phyloP scores from a whole-genome alignment of 2,329 filamentous ascomycete species.

The Pseudocercospora eumusae region DNA sequence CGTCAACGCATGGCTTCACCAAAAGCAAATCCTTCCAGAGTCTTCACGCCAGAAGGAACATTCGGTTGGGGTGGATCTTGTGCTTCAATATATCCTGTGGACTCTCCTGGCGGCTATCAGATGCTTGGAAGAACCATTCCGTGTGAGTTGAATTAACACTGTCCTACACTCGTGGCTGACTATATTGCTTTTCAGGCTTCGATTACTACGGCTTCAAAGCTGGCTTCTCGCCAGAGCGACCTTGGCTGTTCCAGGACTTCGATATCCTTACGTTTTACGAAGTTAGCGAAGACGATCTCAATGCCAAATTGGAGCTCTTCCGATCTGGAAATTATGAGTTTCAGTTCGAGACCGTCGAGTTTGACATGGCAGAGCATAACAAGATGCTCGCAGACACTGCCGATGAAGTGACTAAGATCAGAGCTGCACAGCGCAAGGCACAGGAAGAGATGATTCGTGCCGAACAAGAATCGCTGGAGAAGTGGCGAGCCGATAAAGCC shows the following conservation, averaged over 20 bases:
- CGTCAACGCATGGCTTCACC: constrained; percentile 56
- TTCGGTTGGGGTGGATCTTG: constrained; percentile 59
- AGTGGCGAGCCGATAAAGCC: constrained; percentile 48
- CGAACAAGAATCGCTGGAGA: constrained; percentile 48
- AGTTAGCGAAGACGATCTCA: constrained; percentile 56
- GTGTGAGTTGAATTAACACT: constrained; percentile 6
- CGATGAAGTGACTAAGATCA: constrained; percentile 52
- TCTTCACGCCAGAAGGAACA: constrained; percentile 59
- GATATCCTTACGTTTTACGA: constrained; percentile 59
- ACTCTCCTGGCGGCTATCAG: constrained; percentile 60
- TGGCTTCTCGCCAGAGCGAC: constrained; percentile 49
- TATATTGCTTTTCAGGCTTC: constrained; percentile 53
- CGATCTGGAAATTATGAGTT: constrained; percentile 55
- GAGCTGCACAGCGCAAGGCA: constrained; percentile 49
- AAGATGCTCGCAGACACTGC: constrained; percentile 48
- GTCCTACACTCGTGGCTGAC: constrained; percentile 33
- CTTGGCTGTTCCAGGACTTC: constrained; percentile 60
- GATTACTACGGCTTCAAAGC: constrained; percentile 57
- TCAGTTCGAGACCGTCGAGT: constrained; percentile 52
- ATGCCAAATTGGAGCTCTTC: constrained; percentile 52
- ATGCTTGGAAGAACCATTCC: constrained; percentile 45
- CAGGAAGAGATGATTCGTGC: constrained; percentile 53
- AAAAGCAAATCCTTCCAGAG: constrained; percentile 59
- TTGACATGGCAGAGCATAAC: constrained; percentile 61
- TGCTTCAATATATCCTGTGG: constrained; percentile 58